Evolutionary conservation across 2,329 filamentous ascomycete genomes (phyloP).

Genomic region (Apiospora koreana): DNA sequence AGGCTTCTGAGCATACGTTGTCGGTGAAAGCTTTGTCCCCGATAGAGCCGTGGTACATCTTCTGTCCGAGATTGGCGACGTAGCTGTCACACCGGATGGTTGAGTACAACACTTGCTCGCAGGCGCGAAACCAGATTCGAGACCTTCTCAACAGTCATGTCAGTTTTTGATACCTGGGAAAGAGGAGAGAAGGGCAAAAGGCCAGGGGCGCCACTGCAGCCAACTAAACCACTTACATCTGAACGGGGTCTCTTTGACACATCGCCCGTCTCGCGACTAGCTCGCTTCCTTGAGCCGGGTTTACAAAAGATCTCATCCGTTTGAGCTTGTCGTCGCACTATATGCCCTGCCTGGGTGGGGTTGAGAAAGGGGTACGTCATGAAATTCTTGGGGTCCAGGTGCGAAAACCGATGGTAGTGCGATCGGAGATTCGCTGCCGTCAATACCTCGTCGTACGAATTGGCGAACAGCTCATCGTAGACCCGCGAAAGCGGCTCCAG

Average conservation of each 20-base stretch:
- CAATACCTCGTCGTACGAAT: conserved; percentile 1
- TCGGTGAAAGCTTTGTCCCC: not conserved
- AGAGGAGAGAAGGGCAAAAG: too few relatives aligned
- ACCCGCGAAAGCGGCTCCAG: not conserved
- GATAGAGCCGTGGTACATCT: not conserved
- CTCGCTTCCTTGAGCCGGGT: not conserved
- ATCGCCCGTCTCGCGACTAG: not conserved
- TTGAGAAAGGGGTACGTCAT: conserved; percentile 12
- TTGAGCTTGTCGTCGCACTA: not conserved
- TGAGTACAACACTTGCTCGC: not conserved
- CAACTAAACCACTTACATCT: not conserved
- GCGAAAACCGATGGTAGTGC: not conserved
- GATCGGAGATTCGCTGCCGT: not conserved
- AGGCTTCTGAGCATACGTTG: not conserved
- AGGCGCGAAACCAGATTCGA: not conserved
- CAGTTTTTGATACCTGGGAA: not conserved
- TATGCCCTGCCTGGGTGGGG: conserved; percentile 4
- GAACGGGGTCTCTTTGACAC: not conserved
- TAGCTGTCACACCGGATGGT: not conserved
- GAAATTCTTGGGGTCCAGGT: conserved; percentile 3
- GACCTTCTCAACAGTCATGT: not conserved
- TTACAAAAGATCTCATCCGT: conserved; percentile 5
- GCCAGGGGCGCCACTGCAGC: not conserved
- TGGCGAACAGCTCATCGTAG: conserved; percentile 6
- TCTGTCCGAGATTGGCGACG: not conserved